phyloP scores from a whole-genome alignment of 108 stramenopile genomes.

The Cyclotella baltica region DNA sequence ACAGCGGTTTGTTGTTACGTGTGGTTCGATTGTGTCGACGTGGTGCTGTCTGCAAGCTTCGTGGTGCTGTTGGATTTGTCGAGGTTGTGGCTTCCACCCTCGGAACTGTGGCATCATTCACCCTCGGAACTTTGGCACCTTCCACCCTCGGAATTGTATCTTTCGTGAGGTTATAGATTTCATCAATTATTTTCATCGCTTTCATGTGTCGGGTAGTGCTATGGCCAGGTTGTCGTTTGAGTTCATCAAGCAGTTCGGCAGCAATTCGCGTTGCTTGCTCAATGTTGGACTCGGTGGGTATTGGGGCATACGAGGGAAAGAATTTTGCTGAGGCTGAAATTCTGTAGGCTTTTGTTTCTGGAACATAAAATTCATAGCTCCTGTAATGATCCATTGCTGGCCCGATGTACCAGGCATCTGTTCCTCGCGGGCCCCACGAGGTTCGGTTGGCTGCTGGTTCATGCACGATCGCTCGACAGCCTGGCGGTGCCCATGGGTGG shows the following conservation, averaged over 20 bases:
- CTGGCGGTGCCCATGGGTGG: conserved; percentile 58
- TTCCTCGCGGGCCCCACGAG: conserved; percentile 26
- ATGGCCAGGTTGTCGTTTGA: background rate
- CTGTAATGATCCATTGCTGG: conserved; percentile 29
- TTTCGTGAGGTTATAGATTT: background rate
- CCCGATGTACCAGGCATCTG: conserved; percentile 34
- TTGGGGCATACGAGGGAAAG: conserved; percentile 12
- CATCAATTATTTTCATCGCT: background rate
- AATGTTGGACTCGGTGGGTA: background rate
- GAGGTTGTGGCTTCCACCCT: background rate
- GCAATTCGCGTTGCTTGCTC: background rate
- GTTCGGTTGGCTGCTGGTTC: conserved; percentile 11
- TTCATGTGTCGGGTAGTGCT: background rate
- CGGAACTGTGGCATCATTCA: too few species aligned
- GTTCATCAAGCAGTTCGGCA: conserved; percentile 1
- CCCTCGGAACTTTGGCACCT: background rate
- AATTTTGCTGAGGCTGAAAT: conserved; percentile 18
- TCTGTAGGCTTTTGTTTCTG: conserved; percentile 23
- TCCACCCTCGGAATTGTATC: background rate
- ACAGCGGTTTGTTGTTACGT: conserved; percentile 11
- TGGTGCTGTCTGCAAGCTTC: background rate
- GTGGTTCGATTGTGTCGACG: background rate
- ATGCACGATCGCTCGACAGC: conserved; percentile 30
- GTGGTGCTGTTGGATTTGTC: conserved; percentile 7
- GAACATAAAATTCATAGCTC: conserved; percentile 25